Conservation (phyloP, 768 basidiomycete genomes). For the Mycena kentingensis region DNA sequence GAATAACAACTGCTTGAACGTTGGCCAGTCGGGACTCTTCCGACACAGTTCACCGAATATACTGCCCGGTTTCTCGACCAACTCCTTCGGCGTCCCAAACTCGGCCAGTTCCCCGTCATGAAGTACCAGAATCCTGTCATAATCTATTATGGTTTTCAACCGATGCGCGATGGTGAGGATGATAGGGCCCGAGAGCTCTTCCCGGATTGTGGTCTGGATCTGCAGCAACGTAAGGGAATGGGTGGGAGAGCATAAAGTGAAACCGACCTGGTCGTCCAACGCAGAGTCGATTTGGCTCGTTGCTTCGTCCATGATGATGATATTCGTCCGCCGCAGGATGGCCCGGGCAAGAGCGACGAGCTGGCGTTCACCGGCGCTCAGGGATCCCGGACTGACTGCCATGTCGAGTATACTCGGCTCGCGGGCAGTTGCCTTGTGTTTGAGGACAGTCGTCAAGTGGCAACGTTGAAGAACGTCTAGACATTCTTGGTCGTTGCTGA, state of each 20-base stretch:
- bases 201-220: slow-evolving; percentile 58
- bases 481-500: slow-evolving; percentile 60
- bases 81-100: slow-evolving; percentile 51
- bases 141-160: slow-evolving; percentile 59
- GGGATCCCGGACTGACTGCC: too few relatives aligned
- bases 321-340: slow-evolving; percentile 56
- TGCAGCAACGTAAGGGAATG: slow-evolving; percentile 56
- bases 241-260: slow-evolving; percentile 50
- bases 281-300: slow-evolving; percentile 37
- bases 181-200: slow-evolving; percentile 45
- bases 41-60: too few relatives aligned
- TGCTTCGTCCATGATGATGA: slow-evolving; percentile 61
- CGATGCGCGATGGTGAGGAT: slow-evolving; percentile 64
- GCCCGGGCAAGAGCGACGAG: slow-evolving; percentile 62
- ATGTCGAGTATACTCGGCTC: slow-evolving; percentile 50
- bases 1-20: too few relatives aligned
- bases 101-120: slow-evolving; percentile 31
- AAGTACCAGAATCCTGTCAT: slow-evolving; percentile 37
- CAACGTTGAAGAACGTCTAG: slow-evolving; percentile 49
- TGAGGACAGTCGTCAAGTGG: slow-evolving; percentile 44
- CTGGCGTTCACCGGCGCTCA: slow-evolving; percentile 66
- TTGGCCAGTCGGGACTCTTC: too few relatives aligned
- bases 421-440: slow-evolving; percentile 44
- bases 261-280: slow-evolving; percentile 1
- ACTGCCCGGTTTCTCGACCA: slow-evolving; percentile 51